These are phyloP conservation scores for Cercospora beticola DNA, from an alignment of 2,329 filamentous ascomycete species.

Conservation along the genomic window DNA sequence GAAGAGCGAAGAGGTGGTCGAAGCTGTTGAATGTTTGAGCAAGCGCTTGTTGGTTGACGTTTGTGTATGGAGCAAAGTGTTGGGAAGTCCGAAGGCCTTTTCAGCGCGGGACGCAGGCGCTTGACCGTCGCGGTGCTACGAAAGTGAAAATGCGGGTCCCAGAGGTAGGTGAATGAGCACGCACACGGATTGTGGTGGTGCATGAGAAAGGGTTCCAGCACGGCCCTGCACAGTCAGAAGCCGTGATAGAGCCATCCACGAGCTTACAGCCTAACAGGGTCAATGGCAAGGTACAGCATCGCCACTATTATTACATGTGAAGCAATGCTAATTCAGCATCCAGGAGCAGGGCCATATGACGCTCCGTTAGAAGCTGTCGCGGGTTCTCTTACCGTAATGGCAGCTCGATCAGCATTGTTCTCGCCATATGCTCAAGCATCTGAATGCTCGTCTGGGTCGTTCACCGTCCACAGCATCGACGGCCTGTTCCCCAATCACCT, in stretches of 20 bases:
- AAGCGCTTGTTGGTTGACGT: background rate
- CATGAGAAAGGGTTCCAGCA: background rate
- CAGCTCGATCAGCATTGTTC: background rate
- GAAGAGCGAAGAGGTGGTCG: background rate
- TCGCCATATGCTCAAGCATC: background rate
- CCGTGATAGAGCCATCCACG: background rate
- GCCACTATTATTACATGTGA: background rate
- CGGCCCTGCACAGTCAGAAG: background rate
- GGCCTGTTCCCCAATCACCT: too few species aligned
- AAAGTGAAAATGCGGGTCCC: background rate
- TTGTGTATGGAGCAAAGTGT: background rate
- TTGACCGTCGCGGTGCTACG: background rate
- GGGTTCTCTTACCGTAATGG: background rate
- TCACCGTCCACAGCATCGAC: background rate
- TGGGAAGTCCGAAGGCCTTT: background rate
- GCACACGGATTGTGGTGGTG: background rate
- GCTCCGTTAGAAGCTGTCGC: background rate
- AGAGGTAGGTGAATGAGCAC: background rate
- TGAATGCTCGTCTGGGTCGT: background rate
- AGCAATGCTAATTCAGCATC: background rate
- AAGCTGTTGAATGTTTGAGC: background rate
- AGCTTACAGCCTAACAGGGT: background rate
- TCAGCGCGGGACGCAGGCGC: background rate
- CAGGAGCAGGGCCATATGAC: background rate
- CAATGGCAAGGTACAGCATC: background rate